Conservation (phyloP, 2,329 filamentous ascomycete genomes). For the Curvularia hawaiiensis region DNA sequence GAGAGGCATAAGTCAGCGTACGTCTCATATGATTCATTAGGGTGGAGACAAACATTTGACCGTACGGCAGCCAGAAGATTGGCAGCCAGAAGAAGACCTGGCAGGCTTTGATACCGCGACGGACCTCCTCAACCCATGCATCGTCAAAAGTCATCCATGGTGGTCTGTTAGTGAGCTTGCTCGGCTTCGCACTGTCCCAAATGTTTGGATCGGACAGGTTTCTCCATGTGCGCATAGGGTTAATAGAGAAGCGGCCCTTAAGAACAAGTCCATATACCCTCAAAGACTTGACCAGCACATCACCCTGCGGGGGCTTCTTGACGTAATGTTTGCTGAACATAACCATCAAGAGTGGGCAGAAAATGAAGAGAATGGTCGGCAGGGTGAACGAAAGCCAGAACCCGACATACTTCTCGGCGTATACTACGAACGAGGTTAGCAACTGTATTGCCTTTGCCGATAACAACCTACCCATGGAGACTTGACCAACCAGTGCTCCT, state of each 20-base stretch:
- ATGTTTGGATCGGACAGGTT: conserved; percentile 51
- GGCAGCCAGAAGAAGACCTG: conserved; percentile 57
- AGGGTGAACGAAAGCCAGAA: conserved; percentile 74
- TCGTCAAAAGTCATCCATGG: conserved; percentile 82
- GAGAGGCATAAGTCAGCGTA: neutral
- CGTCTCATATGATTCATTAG: neutral
- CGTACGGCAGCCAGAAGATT: conserved; percentile 61
- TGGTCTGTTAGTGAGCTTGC: conserved; percentile 61
- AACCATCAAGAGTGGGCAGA: conserved; percentile 63
- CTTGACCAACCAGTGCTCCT: conserved; percentile 65
- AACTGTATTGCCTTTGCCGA: neutral
- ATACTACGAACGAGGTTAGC: conserved; percentile 51
- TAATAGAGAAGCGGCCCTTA: conserved; percentile 65
- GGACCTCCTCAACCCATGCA: conserved; percentile 69
- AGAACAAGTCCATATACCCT: conserved; percentile 63
- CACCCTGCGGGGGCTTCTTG: conserved; percentile 67
- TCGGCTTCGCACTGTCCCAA: conserved; percentile 65
- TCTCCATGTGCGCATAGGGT: conserved; percentile 57
- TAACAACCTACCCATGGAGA: conserved; percentile 57
- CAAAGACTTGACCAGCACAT: conserved; percentile 70
- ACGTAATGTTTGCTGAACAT: conserved; percentile 33
- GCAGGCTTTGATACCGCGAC: conserved; percentile 30
- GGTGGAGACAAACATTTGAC: conserved; percentile 49
- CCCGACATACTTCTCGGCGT: conserved; percentile 74
- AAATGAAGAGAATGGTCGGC: conserved; percentile 66